Base-by-base conservation (phyloP, 148 eudicot genomes). In the Vaccinium myrtillus region DNA sequence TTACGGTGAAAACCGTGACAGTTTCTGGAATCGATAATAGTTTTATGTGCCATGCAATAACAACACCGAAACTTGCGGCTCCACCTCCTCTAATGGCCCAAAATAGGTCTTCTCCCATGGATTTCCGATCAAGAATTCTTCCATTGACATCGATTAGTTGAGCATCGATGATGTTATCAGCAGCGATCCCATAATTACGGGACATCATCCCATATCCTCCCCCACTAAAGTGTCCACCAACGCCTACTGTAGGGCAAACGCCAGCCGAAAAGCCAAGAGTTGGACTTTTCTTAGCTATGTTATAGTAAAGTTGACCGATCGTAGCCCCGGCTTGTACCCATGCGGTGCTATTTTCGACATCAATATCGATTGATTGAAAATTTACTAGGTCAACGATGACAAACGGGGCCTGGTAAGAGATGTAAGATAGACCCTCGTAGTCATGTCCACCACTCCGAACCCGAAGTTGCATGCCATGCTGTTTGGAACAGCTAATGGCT, bases 71-170 rank as follows among this genome's bases (percentile, higher is more conserved):
- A n/a, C 84, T 70, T 16, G 84, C 78, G 0, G 49, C 78, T 14
- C 84, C 84, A 10, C 78, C 59, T 14, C 84, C 84, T 82, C 77
- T 69, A 3, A 82, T 70, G 27, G 84, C 84, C 84, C 84, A 70
- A 46, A 82, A 82, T 0, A 82, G 46, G 65, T 70, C 78, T 32
- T 82, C 84, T 0, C 84, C 84, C 84, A 82, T 82, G 1, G 65
- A 16, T 27, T 82, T 32, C 30, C 84, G 4, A 8, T 82, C 78
- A 2, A 82, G 84, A 53, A 82, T 70, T 32, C 9, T 82, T 0
- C 78, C 77, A 32, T 82, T 71, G 1, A 82, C 78, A 3, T 82
- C 65, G 16, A 71, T 32, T 3, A 82, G 3, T 50, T 27, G 50
- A 51, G 84, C 84, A 53, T 82, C 77, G 1, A 82, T 53, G 78